Conservation (phyloP, 441 rosid species). For the Jatropha multifida region DNA sequence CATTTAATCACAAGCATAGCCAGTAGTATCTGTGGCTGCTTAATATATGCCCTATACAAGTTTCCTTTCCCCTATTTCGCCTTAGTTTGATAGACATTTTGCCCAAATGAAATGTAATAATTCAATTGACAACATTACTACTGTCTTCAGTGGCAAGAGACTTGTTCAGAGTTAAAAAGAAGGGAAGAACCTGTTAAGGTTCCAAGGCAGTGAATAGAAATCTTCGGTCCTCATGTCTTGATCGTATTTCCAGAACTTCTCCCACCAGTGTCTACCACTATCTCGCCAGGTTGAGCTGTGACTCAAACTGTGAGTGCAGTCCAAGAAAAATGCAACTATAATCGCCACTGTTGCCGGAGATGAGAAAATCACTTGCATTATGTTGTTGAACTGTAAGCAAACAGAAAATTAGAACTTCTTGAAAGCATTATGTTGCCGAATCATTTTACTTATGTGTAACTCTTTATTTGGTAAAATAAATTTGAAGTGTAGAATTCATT, state of each 20-base stretch:
- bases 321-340: conserved; percentile 53
- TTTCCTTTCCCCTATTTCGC: too few relatives aligned
- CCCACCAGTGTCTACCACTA: conserved; percentile 91
- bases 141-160: background rate
- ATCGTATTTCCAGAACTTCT: conserved; percentile 48
- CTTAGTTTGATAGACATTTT: too few relatives aligned
- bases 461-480: too few relatives aligned
- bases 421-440: background rate
- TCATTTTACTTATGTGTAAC: too few relatives aligned
- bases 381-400: conserved; percentile 66
- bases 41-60: too few relatives aligned
- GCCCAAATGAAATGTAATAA: too few relatives aligned
- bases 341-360: conserved; percentile 80
- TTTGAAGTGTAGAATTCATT: too few relatives aligned
- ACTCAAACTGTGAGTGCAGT: conserved; percentile 57
- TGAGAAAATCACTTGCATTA: conserved; percentile 77
- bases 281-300: conserved; percentile 52
- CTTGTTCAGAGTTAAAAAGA: conserved; percentile 41
- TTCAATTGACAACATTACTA: too few relatives aligned
- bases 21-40: too few relatives aligned
- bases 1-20: too few relatives aligned
- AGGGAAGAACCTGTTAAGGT: conserved; percentile 81
- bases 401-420: conserved; percentile 3
- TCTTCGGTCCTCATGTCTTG: conserved; percentile 63
- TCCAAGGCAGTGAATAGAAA: conserved; percentile 66